phyloP scores from a whole-genome alignment of 2,329 filamentous ascomycete genomes.

The Exophiala bonariae region DNA sequence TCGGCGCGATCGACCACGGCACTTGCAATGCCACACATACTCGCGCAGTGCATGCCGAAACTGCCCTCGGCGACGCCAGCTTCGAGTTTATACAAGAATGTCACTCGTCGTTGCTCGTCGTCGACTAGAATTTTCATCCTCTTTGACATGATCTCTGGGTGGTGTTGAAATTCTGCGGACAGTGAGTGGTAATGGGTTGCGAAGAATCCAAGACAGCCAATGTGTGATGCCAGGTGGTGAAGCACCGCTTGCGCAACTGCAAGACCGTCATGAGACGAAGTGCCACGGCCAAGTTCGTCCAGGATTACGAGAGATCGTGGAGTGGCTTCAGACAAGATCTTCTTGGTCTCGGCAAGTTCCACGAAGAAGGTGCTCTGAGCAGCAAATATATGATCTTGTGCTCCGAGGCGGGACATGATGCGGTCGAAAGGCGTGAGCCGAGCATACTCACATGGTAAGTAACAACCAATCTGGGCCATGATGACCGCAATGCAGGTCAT shows the following conservation, averaged over 20 bases:
- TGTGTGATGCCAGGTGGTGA: conserved; percentile 91
- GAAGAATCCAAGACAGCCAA: conserved; percentile 94
- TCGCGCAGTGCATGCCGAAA: conserved; percentile 98
- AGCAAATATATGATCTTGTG: conserved; percentile 98
- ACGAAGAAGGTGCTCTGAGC: conserved; percentile 98
- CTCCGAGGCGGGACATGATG: conserved; percentile 97
- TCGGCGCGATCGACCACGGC: conserved; percentile 85
- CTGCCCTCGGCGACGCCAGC: conserved; percentile 92
- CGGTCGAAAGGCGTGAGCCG: conserved; percentile 87
- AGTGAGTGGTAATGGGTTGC: conserved; percentile 97
- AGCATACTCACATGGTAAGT: conserved; percentile 80
- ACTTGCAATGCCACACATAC: conserved; percentile 91
- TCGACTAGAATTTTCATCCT: conserved; percentile 97
- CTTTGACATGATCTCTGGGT: conserved; percentile 82
- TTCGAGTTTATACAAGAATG: conserved; percentile 93
- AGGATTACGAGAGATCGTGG: conserved; percentile 93
- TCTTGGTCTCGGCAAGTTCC: conserved; percentile 95
- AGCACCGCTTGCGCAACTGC: conserved; percentile 95
- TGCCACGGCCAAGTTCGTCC: conserved; percentile 92
- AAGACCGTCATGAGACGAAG: conserved; percentile 92
- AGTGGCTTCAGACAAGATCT: conserved; percentile 92
- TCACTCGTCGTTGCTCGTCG: conserved; percentile 78
- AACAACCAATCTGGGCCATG: conserved; percentile 94
- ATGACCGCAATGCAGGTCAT: conserved; percentile 98
- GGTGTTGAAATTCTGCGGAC: conserved; percentile 82